These are phyloP conservation scores for Tolypocladium sp. DNA, from an alignment of 2,329 filamentous ascomycete genomes.

Conservation along the genomic window DNA sequence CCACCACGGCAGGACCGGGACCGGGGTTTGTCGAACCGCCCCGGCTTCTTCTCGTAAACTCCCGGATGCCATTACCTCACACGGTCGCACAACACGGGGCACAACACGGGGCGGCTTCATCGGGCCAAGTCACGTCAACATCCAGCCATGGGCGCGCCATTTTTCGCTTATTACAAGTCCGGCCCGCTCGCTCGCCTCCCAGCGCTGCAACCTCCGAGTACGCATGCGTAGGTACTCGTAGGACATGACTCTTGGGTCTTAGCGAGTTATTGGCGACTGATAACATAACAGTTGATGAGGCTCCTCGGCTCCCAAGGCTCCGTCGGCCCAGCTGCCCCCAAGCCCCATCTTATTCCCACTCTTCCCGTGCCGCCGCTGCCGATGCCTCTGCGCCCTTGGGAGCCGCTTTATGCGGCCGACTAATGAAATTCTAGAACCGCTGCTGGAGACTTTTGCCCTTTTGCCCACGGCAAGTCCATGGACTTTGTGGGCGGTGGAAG, in stretches of 20 bases:
- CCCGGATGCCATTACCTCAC: neutral
- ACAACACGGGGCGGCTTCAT: neutral
- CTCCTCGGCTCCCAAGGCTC: neutral
- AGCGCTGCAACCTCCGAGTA: neutral
- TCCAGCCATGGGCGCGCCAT: neutral
- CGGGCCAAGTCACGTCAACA: neutral
- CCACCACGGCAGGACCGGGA: neutral
- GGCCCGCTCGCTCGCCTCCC: neutral
- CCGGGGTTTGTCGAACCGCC: neutral
- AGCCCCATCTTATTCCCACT: neutral
- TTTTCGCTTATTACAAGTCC: neutral
- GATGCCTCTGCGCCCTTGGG: neutral
- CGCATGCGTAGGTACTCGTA: neutral
- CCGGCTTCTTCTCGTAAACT: neutral
- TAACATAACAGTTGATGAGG: neutral
- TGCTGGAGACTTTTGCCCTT: neutral
- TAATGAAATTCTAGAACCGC: neutral
- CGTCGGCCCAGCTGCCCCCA: neutral
- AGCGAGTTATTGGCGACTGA: neutral
- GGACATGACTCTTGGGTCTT: neutral
- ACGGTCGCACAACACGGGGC: neutral
- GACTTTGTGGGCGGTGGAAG: neutral
- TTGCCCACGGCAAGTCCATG: neutral
- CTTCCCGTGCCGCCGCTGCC: slow-evolving; percentile 2
- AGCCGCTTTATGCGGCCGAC: neutral